phyloP scores from a whole-genome alignment of 2,329 filamentous ascomycete species.

The Colletotrichum agaves region DNA sequence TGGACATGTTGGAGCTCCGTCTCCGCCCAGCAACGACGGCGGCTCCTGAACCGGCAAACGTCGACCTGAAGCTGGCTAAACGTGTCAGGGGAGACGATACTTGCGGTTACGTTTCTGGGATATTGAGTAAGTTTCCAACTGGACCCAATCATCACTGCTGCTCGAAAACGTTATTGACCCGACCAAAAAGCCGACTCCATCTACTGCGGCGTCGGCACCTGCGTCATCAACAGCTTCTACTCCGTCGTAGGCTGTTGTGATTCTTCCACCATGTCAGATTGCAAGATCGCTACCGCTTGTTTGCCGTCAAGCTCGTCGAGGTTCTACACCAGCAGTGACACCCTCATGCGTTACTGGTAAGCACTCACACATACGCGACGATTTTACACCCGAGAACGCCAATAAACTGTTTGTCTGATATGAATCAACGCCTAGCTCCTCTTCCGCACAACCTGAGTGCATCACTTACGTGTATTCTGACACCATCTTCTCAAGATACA shows the following conservation, averaged over 20 bases:
- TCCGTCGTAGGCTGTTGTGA: constrained; percentile 48
- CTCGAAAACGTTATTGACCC: constrained; percentile 24
- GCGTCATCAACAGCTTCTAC: constrained; percentile 44
- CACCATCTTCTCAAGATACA: constrained; percentile 42
- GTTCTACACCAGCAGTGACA: constrained; percentile 41
- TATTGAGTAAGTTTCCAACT: constrained; percentile 38
- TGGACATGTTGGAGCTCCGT: constrained; percentile 39
- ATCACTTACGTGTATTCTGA: constrained; percentile 44
- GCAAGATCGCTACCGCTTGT: constrained; percentile 43
- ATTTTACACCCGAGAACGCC: background rate
- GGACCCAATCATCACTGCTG: no score
- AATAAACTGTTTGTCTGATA: background rate
- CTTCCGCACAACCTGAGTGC: constrained; percentile 43
- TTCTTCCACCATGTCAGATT: constrained; percentile 40
- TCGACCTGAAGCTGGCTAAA: constrained; percentile 38
- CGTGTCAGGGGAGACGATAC: constrained; percentile 44
- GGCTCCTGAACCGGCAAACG: constrained; percentile 35
- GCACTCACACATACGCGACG: constrained; percentile 10
- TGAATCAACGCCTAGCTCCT: constrained; percentile 35
- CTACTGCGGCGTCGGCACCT: constrained; percentile 43
- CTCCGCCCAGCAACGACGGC: constrained; percentile 37
- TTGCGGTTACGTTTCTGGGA: constrained; percentile 46
- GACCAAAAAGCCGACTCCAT: constrained; percentile 38
- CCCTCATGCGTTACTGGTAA: constrained; percentile 47
- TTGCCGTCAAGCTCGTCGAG: constrained; percentile 41